Evolutionary conservation across 345 rosid species (phyloP).

Genomic region (Camelina sativa): DNA sequence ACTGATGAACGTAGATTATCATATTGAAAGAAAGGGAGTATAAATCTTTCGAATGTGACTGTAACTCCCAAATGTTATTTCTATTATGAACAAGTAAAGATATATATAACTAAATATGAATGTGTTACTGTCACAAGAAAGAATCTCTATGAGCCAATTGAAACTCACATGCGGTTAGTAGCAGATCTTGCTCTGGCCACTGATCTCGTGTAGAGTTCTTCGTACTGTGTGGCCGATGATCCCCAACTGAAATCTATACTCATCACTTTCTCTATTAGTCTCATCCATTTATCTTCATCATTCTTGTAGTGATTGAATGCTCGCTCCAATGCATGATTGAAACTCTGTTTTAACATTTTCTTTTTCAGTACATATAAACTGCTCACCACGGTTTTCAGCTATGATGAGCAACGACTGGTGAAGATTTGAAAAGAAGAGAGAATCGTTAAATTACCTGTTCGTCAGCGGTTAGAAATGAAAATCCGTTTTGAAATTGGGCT

Average conservation of each 20-base stretch:
- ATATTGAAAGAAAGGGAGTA: background rate
- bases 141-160: constrained; percentile 3
- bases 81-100: constrained; percentile 44
- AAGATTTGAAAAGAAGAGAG: background rate
- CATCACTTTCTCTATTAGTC: constrained; percentile 80
- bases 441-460: constrained; percentile 63
- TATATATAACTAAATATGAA: background rate
- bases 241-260: constrained; percentile 87
- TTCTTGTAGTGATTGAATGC: constrained; percentile 65
- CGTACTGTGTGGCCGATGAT: constrained; percentile 76
- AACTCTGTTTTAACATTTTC: constrained; percentile 49
- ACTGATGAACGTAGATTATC: background rate
- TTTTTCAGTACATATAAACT: constrained; percentile 2
- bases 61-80: constrained; percentile 7
- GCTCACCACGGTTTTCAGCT: background rate
- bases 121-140: constrained; percentile 26
- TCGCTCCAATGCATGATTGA: constrained; percentile 70
- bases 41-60: background rate
- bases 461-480: constrained; percentile 68
- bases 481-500: constrained; percentile 70
- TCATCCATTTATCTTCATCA: constrained; percentile 60
- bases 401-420: constrained; percentile 4
- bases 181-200: constrained; percentile 73
- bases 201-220: constrained; percentile 75
- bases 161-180: constrained; percentile 43